Evolutionary conservation across 768 basidiomycete species (phyloP).

Genomic region (Suillus fuscotomentosus): DNA sequence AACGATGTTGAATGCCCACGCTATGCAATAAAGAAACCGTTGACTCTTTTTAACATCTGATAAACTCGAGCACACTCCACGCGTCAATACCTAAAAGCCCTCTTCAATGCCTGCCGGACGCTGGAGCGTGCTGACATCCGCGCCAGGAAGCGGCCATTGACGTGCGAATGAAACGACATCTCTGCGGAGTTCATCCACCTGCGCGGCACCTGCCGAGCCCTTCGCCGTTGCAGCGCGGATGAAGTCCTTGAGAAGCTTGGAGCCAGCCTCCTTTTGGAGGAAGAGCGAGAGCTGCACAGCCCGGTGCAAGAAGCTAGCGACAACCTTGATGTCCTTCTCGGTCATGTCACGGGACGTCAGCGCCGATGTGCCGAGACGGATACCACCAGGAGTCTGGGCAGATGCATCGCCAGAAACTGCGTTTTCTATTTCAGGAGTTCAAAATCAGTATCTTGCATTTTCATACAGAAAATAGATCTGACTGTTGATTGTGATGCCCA

Average conservation of each 20-base stretch:
- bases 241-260: constrained; percentile 96
- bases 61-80: neutral
- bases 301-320: constrained; percentile 91
- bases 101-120: constrained; percentile 67
- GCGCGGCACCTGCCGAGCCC: constrained; percentile 66
- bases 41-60: constrained; percentile 45
- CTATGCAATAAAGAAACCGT: constrained; percentile 38
- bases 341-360: constrained; percentile 93
- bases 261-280: constrained; percentile 93
- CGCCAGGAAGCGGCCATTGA: constrained; percentile 92
- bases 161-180: constrained; percentile 84
- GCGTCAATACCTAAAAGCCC: constrained; percentile 33
- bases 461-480: constrained; percentile 25
- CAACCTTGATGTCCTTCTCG: constrained; percentile 82
- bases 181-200: constrained; percentile 69
- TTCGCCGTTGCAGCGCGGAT: constrained; percentile 75
- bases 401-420: constrained; percentile 96
- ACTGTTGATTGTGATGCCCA: constrained; percentile 97
- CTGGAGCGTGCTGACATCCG: constrained; percentile 45
- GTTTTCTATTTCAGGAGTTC: constrained; percentile 58
- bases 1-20: constrained; percentile 19
- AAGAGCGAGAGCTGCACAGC: constrained; percentile 86
- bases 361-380: constrained; percentile 93
- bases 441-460: neutral
- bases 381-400: constrained; percentile 94